Conservation (phyloP, 1,284 basidiomycete genomes). For the Cystobasidiaceae sp. region DNA sequence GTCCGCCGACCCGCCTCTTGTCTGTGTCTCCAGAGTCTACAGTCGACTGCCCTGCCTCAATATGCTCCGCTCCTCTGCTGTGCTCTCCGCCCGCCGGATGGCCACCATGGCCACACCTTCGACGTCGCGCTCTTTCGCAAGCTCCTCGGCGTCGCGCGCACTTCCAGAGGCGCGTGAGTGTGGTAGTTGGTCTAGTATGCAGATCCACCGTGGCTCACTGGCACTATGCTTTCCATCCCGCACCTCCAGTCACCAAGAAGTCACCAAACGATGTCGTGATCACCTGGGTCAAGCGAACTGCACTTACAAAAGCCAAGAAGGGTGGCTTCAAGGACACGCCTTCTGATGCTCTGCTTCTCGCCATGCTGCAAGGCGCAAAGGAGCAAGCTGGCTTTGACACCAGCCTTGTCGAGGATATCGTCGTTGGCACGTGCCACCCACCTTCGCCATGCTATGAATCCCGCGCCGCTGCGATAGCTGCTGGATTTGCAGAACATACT, state of each 20-base stretch:
- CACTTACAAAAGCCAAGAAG: conserved; percentile 64
- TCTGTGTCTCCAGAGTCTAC: no score
- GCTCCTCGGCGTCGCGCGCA: no score
- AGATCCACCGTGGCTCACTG: no score
- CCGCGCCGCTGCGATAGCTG: conserved; percentile 67
- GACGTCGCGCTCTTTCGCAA: no score
- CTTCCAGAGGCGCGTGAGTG: no score
- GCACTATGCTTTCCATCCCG: not conserved
- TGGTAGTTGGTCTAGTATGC: no score
- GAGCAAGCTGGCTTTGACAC: conserved; percentile 29
- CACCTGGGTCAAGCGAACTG: conserved; percentile 68
- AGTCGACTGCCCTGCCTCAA: no score
- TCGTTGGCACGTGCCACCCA: conserved; percentile 54
- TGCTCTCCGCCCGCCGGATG: no score
- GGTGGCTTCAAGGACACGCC: conserved; percentile 68
- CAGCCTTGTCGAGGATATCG: conserved; percentile 62
- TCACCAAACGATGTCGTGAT: conserved; percentile 69
- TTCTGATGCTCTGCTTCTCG: conserved; percentile 69
- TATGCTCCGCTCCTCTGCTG: no score
- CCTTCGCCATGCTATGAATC: conserved; percentile 51
- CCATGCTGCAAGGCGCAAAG: conserved; percentile 61
- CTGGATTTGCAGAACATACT: conserved; percentile 70
- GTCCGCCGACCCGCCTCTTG: no score
- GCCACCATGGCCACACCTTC: no score
- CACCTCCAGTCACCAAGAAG: conserved; percentile 46